Evolutionary conservation across 2,329 filamentous ascomycete species (phyloP).

Genomic region (Colletotrichum abscissum): DNA sequence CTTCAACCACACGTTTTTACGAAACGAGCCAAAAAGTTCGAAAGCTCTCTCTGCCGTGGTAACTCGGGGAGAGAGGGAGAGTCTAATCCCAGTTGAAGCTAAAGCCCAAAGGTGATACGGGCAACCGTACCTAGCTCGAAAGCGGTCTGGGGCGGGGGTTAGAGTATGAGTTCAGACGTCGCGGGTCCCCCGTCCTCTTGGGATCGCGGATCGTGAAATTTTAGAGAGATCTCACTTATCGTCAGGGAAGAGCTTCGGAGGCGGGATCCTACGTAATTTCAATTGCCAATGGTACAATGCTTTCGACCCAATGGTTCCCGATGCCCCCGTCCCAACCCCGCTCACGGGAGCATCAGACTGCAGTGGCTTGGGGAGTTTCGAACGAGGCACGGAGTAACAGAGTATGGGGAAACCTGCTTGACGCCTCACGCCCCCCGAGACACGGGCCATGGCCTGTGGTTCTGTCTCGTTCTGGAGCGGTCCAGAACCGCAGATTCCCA

Average conservation of each 20-base stretch:
- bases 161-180: neutral
- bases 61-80: neutral
- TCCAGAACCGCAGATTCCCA: slow-evolving; percentile 3
- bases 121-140: neutral
- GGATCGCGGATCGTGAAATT: slow-evolving; percentile 14
- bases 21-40: neutral
- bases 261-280: slow-evolving; percentile 21
- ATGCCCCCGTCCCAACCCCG: neutral
- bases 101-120: neutral
- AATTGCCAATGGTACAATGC: slow-evolving; percentile 19
- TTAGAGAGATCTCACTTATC: slow-evolving; percentile 15
- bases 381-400: neutral
- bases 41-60: neutral
- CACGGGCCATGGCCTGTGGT: neutral
- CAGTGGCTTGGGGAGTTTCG: neutral
- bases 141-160: neutral
- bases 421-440: slow-evolving; percentile 13
- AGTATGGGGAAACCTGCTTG: slow-evolving; percentile 19
- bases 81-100: neutral
- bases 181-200: neutral
- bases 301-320: neutral
- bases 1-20: slow-evolving; percentile 1
- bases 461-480: slow-evolving; percentile 11
- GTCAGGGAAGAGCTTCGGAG: neutral
- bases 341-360: too few species aligned